Conservation (phyloP, 2,329 filamentous ascomycete genomes). For the Chaetomium sp. region DNA sequence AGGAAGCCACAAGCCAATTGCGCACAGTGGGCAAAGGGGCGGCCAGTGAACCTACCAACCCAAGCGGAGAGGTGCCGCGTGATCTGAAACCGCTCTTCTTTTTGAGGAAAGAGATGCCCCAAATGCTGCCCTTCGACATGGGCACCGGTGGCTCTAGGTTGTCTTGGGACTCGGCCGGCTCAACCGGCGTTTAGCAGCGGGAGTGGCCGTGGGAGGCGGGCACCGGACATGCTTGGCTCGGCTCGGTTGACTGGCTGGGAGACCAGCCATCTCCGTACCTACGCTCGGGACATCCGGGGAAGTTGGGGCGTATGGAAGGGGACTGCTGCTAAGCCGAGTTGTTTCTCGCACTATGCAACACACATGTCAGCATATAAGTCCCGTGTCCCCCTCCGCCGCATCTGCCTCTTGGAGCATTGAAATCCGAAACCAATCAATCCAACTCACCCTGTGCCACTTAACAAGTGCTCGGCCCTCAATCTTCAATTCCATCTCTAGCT, state of each 20-base stretch:
- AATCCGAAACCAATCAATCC: not conserved
- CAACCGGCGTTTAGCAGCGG: too few relatives aligned
- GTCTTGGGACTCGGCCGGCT: too few relatives aligned
- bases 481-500: not conserved
- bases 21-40: not conserved
- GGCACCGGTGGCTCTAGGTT: too few relatives aligned
- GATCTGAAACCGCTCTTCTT: not conserved
- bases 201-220: too few relatives aligned
- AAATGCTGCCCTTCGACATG: too few relatives aligned
- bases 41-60: not conserved
- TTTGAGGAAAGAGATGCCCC: not conserved
- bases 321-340: not conserved
- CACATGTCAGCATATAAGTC: not conserved
- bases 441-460: not conserved
- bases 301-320: not conserved
- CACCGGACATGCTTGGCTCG: too few relatives aligned
- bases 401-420: not conserved
- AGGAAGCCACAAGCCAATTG: conserved; percentile 1
- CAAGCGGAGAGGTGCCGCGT: not conserved
- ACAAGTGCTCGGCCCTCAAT: not conserved
- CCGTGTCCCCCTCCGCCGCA: not conserved
- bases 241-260: too few relatives aligned
- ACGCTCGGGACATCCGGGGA: too few relatives aligned
- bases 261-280: too few relatives aligned
- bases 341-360: not conserved